These are phyloP conservation scores for Ophiostoma ips DNA, from an alignment of 2,329 filamentous ascomycete species.

Conservation along the genomic window DNA sequence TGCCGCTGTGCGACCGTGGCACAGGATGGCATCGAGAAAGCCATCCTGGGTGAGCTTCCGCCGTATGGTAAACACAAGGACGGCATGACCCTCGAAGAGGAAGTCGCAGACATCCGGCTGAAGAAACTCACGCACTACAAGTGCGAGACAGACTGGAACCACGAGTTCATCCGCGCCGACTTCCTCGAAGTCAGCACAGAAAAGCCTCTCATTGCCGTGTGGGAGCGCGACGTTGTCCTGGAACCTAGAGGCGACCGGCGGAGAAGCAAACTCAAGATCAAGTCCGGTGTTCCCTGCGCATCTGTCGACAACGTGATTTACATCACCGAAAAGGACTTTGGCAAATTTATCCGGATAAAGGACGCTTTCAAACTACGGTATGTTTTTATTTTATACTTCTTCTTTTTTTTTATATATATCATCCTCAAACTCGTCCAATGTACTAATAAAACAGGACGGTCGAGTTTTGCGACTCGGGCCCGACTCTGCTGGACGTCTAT, in stretches of 20 bases:
- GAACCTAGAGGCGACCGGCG: neutral
- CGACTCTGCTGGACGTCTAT: neutral
- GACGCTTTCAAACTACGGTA: neutral
- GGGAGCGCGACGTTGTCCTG: neutral
- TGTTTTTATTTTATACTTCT: neutral
- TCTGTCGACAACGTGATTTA: neutral
- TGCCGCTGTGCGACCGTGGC: neutral
- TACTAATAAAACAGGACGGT: neutral
- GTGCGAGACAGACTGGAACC: neutral
- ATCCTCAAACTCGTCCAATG: neutral
- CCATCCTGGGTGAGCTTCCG: neutral
- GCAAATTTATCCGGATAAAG: neutral
- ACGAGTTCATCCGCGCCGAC: neutral
- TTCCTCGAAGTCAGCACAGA: neutral
- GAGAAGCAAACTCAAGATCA: neutral
- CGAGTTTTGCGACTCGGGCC: neutral
- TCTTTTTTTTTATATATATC: neutral
- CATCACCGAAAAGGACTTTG: neutral
- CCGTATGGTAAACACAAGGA: neutral
- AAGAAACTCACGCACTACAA: neutral
- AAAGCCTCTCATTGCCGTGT: neutral
- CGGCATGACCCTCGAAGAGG: neutral
- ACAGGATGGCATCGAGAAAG: neutral
- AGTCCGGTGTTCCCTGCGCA: neutral
- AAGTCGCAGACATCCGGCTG: neutral